Conservation (phyloP, 441 rosid species). For the Metrosideros polymorpha region DNA sequence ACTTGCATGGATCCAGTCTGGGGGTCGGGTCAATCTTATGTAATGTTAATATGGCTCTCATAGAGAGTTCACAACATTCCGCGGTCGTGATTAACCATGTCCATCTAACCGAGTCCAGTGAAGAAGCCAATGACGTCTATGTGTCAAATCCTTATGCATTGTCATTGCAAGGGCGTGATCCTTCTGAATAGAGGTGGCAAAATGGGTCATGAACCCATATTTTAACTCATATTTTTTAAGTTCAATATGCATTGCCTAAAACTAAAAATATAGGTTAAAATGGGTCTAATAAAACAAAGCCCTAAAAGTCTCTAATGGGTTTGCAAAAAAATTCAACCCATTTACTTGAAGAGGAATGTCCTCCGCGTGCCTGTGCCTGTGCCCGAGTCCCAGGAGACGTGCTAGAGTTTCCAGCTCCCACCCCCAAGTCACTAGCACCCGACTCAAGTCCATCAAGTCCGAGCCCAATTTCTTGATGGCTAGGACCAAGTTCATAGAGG, state of each 20-base stretch:
- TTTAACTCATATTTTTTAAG: rapidly evolving
- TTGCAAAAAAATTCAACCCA: not conserved
- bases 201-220: not conserved
- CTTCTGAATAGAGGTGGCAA: not conserved
- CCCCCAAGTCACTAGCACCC: not conserved
- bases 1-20: not conserved
- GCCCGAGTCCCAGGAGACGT: not conserved
- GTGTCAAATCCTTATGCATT: not conserved
- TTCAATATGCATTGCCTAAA: not conserved
- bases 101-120: not conserved
- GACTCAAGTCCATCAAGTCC: not conserved
- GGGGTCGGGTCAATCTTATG: not conserved
- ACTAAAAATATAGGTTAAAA: not conserved
- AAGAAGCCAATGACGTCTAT: not conserved
- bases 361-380: not conserved
- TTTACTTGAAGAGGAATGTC: not conserved
- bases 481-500: not conserved
- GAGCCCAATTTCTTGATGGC: not conserved
- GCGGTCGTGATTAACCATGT: not conserved
- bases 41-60: not conserved
- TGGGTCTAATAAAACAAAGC: not conserved
- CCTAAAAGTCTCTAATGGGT: not conserved
- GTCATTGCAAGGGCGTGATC: not conserved
- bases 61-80: not conserved
- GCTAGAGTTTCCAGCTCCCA: not conserved